Evolutionary conservation across 164 flowering plant genomes (phyloP).

Genomic region (Malania oleifera): DNA sequence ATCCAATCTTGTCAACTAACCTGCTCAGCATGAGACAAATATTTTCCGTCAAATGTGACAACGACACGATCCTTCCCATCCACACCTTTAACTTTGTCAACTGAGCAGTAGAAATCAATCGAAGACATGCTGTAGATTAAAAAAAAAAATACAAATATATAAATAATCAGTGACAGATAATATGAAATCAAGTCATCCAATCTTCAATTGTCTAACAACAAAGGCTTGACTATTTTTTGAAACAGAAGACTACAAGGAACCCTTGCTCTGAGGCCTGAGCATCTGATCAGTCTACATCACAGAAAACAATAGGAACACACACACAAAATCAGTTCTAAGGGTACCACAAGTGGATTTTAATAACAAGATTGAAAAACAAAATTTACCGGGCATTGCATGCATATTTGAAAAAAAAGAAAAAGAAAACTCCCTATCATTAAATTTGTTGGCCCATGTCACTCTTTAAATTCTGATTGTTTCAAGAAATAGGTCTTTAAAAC

Average conservation of each 20-base stretch:
- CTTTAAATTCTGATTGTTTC: no score
- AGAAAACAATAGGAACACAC: neutral
- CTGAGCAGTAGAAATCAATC: constrained; percentile 96
- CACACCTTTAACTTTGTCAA: constrained; percentile 77
- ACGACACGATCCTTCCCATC: constrained; percentile 95
- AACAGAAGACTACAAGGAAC: neutral
- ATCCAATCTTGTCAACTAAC: constrained; percentile 32
- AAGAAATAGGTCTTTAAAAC: no score
- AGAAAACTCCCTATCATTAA: no score
- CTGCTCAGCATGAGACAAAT: constrained; percentile 78
- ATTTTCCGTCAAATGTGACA: constrained; percentile 88
- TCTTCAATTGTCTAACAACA: neutral
- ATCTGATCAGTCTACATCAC: neutral
- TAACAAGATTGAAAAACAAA: no score
- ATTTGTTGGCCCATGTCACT: no score
- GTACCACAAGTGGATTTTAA: no score
- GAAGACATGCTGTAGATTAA: constrained; percentile 73
- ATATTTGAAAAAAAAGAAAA: no score
- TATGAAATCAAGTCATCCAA: neutral
- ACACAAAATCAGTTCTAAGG: neutral
- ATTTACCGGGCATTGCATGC: no score
- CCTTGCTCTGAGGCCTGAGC: no score
- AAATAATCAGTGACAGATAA: neutral
- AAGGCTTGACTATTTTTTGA: neutral
- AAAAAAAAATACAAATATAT: neutral